phyloP scores from a whole-genome alignment of 1,139 yeast genomes.

The Debaryomycetaceae sp. region DNA sequence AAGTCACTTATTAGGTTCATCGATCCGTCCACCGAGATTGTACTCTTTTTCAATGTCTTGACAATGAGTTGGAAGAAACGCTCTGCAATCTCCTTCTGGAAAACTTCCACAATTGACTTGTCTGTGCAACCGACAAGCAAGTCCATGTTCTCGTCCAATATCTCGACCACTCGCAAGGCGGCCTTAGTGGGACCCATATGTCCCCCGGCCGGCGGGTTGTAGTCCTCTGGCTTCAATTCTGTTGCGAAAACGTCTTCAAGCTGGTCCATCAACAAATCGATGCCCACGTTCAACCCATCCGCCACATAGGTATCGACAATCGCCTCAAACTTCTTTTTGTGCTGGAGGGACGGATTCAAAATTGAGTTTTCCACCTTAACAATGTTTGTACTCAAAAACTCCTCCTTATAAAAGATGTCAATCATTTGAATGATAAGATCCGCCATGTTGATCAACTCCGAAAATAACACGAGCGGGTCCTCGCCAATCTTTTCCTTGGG shows the following conservation, averaged over 20 bases:
- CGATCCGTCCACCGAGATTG: conserved; percentile 79
- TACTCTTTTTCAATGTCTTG: conserved; percentile 63
- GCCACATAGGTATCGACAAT: conserved; percentile 87
- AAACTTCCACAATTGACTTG: conserved; percentile 81
- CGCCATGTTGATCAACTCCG: conserved; percentile 88
- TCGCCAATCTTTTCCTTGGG: conserved; percentile 41
- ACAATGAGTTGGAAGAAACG: conserved; percentile 75
- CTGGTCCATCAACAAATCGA: conserved; percentile 80
- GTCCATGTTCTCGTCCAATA: conserved; percentile 70
- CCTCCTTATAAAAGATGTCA: conserved; percentile 86
- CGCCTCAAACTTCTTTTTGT: conserved; percentile 75
- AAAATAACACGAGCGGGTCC: conserved; percentile 81
- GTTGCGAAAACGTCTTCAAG: conserved; percentile 41
- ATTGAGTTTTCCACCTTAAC: conserved; percentile 72
- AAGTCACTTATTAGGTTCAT: conserved; percentile 70
- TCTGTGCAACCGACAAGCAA: conserved; percentile 82
- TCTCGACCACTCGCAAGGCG: conserved; percentile 56
- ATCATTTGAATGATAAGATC: conserved; percentile 91
- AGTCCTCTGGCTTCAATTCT: conserved; percentile 26
- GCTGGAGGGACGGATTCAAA: conserved; percentile 73
- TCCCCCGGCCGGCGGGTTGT: conserved; percentile 24
- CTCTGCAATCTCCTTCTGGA: conserved; percentile 90
- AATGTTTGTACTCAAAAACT: conserved; percentile 57
- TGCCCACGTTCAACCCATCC: conserved; percentile 85
- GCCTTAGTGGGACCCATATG: conserved; percentile 64